Conservation (phyloP, 805 yeast genomes). For the Kurtzmaniella fragi region DNA sequence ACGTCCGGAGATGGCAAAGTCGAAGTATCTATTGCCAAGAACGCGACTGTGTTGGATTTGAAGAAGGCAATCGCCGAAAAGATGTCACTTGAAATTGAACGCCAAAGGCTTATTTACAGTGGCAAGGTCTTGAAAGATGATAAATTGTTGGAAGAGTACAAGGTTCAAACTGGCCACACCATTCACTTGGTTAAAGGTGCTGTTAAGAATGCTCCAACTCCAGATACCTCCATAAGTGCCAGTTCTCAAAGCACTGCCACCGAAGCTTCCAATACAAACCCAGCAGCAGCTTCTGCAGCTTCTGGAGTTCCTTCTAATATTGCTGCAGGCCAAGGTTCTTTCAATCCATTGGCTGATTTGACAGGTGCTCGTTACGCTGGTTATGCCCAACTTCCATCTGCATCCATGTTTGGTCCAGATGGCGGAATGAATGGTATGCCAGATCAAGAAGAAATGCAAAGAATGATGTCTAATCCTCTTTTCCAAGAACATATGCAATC, state of each 20-base stretch:
- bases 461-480: conserved; percentile 76
- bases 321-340: conserved; percentile 83
- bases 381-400: conserved; percentile 78
- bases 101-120: conserved; percentile 86
- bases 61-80: conserved; percentile 59
- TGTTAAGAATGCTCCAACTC: conserved; percentile 16
- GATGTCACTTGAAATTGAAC: conserved; percentile 65
- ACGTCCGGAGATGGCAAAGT: conserved; percentile 76
- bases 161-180: conserved; percentile 81
- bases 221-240: conserved; percentile 21
- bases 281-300: conserved; percentile 12
- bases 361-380: conserved; percentile 98
- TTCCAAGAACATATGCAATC: conserved; percentile 79
- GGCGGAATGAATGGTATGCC: conserved; percentile 84
- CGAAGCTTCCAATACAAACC: conserved; percentile 10
- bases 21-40: conserved; percentile 51
- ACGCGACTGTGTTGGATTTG: conserved; percentile 59
- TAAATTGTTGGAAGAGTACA: conserved; percentile 70
- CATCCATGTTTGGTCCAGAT: conserved; percentile 89
- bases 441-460: conserved; percentile 66
- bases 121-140: conserved; percentile 89
- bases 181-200: conserved; percentile 88
- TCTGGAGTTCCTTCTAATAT: conserved; percentile 64
- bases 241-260: conserved; percentile 18
- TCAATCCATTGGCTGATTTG: conserved; percentile 85